These are phyloP conservation scores for Vigna mungo DNA, from an alignment of 306 rosid genomes.

Conservation along the genomic window DNA sequence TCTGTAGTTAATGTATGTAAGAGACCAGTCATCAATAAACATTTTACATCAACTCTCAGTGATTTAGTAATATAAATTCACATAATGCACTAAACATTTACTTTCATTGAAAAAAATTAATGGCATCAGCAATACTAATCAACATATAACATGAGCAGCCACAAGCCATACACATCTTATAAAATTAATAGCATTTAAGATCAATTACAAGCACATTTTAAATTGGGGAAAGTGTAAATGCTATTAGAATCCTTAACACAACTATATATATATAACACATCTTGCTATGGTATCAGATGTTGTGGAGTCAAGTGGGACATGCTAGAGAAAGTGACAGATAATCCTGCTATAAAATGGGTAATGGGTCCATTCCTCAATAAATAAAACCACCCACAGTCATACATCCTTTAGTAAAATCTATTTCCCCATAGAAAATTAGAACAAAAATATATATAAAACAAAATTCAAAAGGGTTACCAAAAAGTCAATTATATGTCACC, in stretches of 20 bases:
- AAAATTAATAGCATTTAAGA: background rate
- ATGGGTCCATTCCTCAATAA: slow-evolving; percentile 34
- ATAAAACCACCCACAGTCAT: slow-evolving; percentile 18
- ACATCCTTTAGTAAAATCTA: slow-evolving; percentile 13
- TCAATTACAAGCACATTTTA: background rate
- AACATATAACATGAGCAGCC: slow-evolving; percentile 24
- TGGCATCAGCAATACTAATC: slow-evolving; percentile 8
- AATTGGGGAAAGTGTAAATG: background rate
- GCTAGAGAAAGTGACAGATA: background rate
- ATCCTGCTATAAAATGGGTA: background rate
- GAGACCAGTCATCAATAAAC: slow-evolving; percentile 30
- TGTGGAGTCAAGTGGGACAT: slow-evolving; percentile 32
- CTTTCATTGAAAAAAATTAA: slow-evolving; percentile 25
- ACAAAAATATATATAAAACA: background rate
- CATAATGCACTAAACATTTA: slow-evolving; percentile 23
- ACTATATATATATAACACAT: background rate
- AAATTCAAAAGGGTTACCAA: slow-evolving; percentile 29
- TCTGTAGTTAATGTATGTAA: slow-evolving; percentile 45
- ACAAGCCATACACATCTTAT: slow-evolving; percentile 10
- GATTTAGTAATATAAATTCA: slow-evolving; percentile 7
- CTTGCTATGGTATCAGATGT: background rate
- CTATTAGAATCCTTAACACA: slow-evolving; percentile 21
- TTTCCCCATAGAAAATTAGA: background rate
- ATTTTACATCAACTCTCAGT: background rate
- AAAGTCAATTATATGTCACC: slow-evolving; percentile 39